phyloP scores from a whole-genome alignment of 768 basidiomycete species.

The Pleurotus pulmonarius region DNA sequence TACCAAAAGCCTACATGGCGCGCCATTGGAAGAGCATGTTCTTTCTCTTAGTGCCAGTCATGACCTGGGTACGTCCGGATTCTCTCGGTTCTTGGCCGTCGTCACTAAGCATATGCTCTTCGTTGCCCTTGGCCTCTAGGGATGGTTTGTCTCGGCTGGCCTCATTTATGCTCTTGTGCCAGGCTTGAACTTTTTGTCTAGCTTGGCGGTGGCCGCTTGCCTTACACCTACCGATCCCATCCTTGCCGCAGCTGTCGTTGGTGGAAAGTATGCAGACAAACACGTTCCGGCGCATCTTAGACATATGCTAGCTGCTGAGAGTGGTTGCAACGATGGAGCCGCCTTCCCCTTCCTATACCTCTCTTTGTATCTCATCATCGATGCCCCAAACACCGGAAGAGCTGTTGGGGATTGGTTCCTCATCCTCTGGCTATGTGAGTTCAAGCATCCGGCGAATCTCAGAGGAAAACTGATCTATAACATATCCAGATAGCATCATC shows the following conservation, averaged over 20 bases:
- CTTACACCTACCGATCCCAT: slow-evolving; percentile 95
- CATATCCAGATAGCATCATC: slow-evolving; percentile 66
- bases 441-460: slow-evolving; percentile 1
- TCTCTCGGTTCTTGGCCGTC: background rate
- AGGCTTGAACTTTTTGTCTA: slow-evolving; percentile 82
- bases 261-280: slow-evolving; percentile 97
- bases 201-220: slow-evolving; percentile 87
- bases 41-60: slow-evolving; percentile 78
- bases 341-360: slow-evolving; percentile 94
- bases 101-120: slow-evolving; percentile 8
- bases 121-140: slow-evolving; percentile 37
- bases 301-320: slow-evolving; percentile 67
- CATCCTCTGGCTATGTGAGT: slow-evolving; percentile 80
- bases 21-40: slow-evolving; percentile 91
- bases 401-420: slow-evolving; percentile 90
- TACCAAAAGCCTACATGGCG: slow-evolving; percentile 92
- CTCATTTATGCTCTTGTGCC: slow-evolving; percentile 93
- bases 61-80: slow-evolving; percentile 68
- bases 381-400: slow-evolving; percentile 46
- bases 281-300: slow-evolving; percentile 87
- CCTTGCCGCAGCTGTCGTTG: slow-evolving; percentile 86
- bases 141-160: slow-evolving; percentile 91
- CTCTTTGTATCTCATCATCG: slow-evolving; percentile 81
- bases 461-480: slow-evolving; percentile 2
- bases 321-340: slow-evolving; percentile 95